Percentiles rank a stretch among this genome's conserved stretches.
phyloP scores from a whole-genome alignment of 1,284 basidiomycete genomes.

The Tilletia horrida region DNA sequence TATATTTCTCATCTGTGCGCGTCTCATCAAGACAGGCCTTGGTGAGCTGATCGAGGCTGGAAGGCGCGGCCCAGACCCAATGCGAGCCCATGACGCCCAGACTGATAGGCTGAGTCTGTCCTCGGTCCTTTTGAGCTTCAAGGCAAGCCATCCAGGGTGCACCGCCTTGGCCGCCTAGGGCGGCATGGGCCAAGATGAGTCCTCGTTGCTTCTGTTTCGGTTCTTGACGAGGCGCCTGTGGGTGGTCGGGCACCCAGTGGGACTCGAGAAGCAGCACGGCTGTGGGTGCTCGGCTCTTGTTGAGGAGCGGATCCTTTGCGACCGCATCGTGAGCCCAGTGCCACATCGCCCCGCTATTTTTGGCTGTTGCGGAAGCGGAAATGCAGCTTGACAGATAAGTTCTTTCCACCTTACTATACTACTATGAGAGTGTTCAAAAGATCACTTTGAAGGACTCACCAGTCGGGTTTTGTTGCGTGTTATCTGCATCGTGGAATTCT shows the following conservation, averaged over 20 bases:
- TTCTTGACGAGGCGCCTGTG: background rate
- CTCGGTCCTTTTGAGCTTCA: background rate
- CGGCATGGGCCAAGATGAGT: slow-evolving; percentile 38
- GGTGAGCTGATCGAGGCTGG: slow-evolving; percentile 26
- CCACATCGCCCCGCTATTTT: slow-evolving; percentile 35
- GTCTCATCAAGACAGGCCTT: slow-evolving; percentile 30
- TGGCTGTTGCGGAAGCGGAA: slow-evolving; percentile 20
- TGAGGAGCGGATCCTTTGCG: background rate
- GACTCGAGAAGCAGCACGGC: slow-evolving; percentile 37
- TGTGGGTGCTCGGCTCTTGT: slow-evolving; percentile 21
- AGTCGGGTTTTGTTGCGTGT: slow-evolving; percentile 33
- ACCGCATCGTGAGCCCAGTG: slow-evolving; percentile 30
- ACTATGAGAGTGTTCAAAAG: background rate
- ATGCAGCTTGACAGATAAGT: background rate
- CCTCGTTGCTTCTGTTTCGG: background rate
- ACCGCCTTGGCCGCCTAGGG: slow-evolving; percentile 24
- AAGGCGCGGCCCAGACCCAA: slow-evolving; percentile 39
- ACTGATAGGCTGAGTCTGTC: slow-evolving; percentile 13
- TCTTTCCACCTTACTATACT: too few species aligned
- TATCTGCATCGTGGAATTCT: slow-evolving; percentile 35
- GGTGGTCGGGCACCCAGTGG: slow-evolving; percentile 28
- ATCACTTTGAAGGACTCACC: background rate
- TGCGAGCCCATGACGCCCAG: slow-evolving; percentile 39
- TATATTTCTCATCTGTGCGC: slow-evolving; percentile 30
- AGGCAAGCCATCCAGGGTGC: background rate